Percentiles rank a stretch among this genome's conserved stretches.
phyloP scores from a whole-genome alignment of 2,329 filamentous ascomycete genomes.

The Botrytis hyacinthi region DNA sequence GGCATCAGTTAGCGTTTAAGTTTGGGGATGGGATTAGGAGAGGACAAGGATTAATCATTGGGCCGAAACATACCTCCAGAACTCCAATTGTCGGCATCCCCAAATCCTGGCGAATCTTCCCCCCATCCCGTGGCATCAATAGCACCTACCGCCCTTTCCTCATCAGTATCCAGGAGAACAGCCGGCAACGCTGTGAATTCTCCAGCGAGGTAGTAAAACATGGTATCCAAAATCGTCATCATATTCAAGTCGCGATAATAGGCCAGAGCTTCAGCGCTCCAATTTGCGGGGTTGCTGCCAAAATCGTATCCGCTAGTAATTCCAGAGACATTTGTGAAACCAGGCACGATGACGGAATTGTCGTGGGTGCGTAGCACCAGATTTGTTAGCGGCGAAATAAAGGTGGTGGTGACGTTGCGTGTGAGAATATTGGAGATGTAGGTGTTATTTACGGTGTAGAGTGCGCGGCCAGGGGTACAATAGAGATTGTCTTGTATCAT shows the following conservation, averaged over 20 bases:
- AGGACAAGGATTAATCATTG: neutral
- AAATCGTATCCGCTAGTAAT: neutral
- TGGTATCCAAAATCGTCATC: constrained; percentile 17
- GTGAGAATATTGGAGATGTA: constrained; percentile 24
- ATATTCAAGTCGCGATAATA: constrained; percentile 26
- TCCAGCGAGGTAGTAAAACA: constrained; percentile 5
- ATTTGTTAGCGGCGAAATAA: constrained; percentile 16
- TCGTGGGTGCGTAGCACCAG: constrained; percentile 18
- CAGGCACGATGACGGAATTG: constrained; percentile 21
- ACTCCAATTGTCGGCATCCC: neutral
- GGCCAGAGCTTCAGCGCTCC: constrained; percentile 20
- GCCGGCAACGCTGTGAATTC: neutral
- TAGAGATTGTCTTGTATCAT: constrained; percentile 18
- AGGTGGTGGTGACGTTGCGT: constrained; percentile 18
- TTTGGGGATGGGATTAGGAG: neutral
- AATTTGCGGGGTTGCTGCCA: constrained; percentile 25
- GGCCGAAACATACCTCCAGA: neutral
- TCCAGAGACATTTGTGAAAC: neutral
- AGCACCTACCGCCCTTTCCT: neutral
- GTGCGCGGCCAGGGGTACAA: constrained; percentile 27
- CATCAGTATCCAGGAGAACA: neutral
- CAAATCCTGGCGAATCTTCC: neutral
- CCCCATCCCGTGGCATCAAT: neutral
- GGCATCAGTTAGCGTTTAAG: neutral
- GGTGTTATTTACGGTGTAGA: constrained; percentile 25